Percentiles rank a stretch among this genome's conserved stretches.
These are phyloP conservation scores for Phoma sp. DNA, from an alignment of 2,329 filamentous ascomycete genomes.

Conservation along the genomic window DNA sequence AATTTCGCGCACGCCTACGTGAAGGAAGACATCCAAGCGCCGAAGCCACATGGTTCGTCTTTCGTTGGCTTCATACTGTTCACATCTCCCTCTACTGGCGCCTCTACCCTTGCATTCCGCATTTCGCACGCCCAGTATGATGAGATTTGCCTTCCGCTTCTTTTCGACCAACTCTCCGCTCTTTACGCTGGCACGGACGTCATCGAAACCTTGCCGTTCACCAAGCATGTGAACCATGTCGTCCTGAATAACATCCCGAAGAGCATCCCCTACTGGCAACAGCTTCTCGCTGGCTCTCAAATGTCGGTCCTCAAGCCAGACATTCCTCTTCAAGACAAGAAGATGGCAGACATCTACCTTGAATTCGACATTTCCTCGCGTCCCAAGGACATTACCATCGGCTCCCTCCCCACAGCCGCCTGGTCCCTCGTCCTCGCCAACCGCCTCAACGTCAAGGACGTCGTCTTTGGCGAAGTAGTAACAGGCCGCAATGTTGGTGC, in stretches of 20 bases:
- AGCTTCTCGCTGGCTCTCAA: slow-evolving; percentile 62
- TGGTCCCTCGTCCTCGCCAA: slow-evolving; percentile 69
- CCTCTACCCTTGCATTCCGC: slow-evolving; percentile 62
- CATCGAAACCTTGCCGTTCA: slow-evolving; percentile 50
- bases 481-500: slow-evolving; percentile 68
- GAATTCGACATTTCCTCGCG: slow-evolving; percentile 51
- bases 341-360: slow-evolving; percentile 38
- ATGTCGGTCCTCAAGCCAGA: slow-evolving; percentile 52
- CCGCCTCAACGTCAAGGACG: slow-evolving; percentile 59
- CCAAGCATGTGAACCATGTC: slow-evolving; percentile 54
- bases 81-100: slow-evolving; percentile 63
- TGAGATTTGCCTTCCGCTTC: slow-evolving; percentile 68
- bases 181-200: slow-evolving; percentile 54
- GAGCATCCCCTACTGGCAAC: slow-evolving; percentile 66
- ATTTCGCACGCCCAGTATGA: slow-evolving; percentile 75
- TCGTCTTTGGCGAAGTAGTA: slow-evolving; percentile 71
- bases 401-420: slow-evolving; percentile 70
- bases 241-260: slow-evolving; percentile 49
- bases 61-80: slow-evolving; percentile 55
- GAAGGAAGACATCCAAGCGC: slow-evolving; percentile 61
- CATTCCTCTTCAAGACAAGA: slow-evolving; percentile 38
- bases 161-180: slow-evolving; percentile 66
- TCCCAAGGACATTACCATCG: slow-evolving; percentile 64
- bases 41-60: slow-evolving; percentile 62
- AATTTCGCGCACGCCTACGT: slow-evolving; percentile 62